Percentiles rank a stretch among this genome's conserved stretches.
These are phyloP conservation scores for Biscutella laevigata DNA, from an alignment of 441 rosid species.

Conservation along the genomic window DNA sequence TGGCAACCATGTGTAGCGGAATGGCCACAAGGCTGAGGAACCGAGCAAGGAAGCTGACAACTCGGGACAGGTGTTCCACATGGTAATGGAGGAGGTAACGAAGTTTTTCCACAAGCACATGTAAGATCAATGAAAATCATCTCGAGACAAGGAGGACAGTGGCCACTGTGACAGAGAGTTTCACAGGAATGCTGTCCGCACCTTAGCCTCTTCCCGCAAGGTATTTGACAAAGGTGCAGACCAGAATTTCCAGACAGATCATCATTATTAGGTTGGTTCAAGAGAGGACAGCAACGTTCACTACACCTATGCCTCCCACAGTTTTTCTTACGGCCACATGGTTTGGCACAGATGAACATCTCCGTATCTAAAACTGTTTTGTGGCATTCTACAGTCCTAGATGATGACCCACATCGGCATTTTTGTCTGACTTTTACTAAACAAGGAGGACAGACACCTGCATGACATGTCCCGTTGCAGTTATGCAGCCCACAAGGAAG, in stretches of 20 bases:
- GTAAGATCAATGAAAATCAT: conserved; percentile 78
- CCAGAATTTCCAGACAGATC: conserved; percentile 50
- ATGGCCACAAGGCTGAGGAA: conserved; percentile 86
- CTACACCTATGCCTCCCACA: conserved; percentile 90
- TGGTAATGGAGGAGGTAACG: conserved; percentile 92
- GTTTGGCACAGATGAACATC: conserved; percentile 53
- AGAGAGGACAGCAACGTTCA: conserved; percentile 86
- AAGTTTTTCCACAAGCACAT: conserved; percentile 88
- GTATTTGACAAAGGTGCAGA: conserved; percentile 79
- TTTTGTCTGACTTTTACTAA: conserved; percentile 47
- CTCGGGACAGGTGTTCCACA: conserved; percentile 87
- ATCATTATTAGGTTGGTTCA: conserved; percentile 36
- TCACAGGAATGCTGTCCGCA: conserved; percentile 94
- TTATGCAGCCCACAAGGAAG: conserved; percentile 58
- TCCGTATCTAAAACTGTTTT: conserved; percentile 40
- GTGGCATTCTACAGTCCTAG: conserved; percentile 58
- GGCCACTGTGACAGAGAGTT: conserved; percentile 85
- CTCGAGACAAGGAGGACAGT: conserved; percentile 89
- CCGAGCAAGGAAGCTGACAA: conserved; percentile 78
- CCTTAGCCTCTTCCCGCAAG: conserved; percentile 83
- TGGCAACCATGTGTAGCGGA: conserved; percentile 83
- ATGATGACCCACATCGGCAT: conserved; percentile 67
- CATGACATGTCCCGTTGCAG: conserved; percentile 66
- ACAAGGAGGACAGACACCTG: conserved; percentile 64
- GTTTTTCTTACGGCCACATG: conserved; percentile 70